phyloP scores from a whole-genome alignment of 2,329 filamentous ascomycete species.

The Cercospora brassicicola region DNA sequence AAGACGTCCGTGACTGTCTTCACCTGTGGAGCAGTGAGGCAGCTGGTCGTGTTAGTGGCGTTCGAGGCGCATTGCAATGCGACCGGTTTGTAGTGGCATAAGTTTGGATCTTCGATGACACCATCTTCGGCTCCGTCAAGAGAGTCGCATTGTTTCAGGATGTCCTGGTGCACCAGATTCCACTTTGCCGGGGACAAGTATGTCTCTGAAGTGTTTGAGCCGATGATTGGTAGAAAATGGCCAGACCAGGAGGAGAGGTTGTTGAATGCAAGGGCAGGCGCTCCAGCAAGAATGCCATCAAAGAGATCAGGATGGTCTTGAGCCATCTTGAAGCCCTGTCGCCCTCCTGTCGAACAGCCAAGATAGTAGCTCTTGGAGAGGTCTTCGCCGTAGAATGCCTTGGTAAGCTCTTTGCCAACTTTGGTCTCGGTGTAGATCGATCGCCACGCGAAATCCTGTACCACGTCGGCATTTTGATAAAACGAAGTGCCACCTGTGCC shows the following conservation, averaged over 20 bases:
- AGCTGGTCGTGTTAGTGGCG: slow-evolving; percentile 40
- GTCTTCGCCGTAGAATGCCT: slow-evolving; percentile 40
- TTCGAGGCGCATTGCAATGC: slow-evolving; percentile 40
- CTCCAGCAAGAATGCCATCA: slow-evolving; percentile 49
- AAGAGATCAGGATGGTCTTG: slow-evolving; percentile 50
- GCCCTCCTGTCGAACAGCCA: slow-evolving; percentile 50
- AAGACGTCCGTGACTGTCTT: slow-evolving; percentile 45
- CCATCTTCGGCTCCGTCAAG: slow-evolving; percentile 51
- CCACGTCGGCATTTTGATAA: slow-evolving; percentile 47
- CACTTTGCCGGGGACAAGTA: slow-evolving; percentile 43
- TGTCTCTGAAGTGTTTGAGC: slow-evolving; percentile 39
- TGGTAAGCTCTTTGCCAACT: slow-evolving; percentile 36
- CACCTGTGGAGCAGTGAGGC: slow-evolving; percentile 47
- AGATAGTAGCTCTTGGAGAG: slow-evolving; percentile 50
- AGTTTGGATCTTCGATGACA: slow-evolving; percentile 47
- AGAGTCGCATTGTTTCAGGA: slow-evolving; percentile 51
- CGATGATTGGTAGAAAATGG: slow-evolving; percentile 43
- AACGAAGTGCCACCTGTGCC: slow-evolving; percentile 50
- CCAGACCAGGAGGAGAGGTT: slow-evolving; percentile 46
- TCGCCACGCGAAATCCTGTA: slow-evolving; percentile 51
- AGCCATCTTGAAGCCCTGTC: slow-evolving; percentile 49
- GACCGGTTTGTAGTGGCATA: slow-evolving; percentile 46
- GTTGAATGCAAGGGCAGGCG: slow-evolving; percentile 46
- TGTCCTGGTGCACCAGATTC: slow-evolving; percentile 44
- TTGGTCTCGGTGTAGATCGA: slow-evolving; percentile 34